These are phyloP conservation scores for Candida quercuum DNA, from an alignment of 805 yeast genomes.

Conservation along the genomic window DNA sequence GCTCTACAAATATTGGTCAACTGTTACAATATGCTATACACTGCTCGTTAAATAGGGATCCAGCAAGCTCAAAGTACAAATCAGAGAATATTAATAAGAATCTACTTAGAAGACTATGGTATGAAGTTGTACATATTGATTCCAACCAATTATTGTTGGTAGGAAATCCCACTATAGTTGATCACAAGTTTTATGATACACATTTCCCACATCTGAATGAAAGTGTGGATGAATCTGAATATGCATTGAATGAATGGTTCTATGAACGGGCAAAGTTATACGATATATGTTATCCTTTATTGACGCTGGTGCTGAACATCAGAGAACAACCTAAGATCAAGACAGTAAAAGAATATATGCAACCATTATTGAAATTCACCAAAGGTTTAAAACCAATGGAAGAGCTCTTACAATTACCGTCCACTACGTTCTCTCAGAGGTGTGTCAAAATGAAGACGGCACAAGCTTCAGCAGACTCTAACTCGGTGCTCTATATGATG, in stretches of 20 bases:
- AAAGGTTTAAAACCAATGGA: constrained; percentile 4
- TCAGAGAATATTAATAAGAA: constrained; percentile 8
- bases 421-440: constrained; percentile 14
- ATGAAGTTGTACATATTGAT: constrained; percentile 15
- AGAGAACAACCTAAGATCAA: constrained; percentile 13
- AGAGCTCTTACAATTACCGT: constrained; percentile 13
- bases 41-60: constrained; percentile 21
- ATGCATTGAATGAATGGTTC: constrained; percentile 13
- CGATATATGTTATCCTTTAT: constrained; percentile 12
- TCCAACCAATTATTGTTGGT: constrained; percentile 15
- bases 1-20: constrained; percentile 15
- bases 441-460: constrained; percentile 8
- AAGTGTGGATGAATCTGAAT: constrained; percentile 16
- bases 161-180: constrained; percentile 21
- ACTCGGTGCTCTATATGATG: constrained; percentile 15
- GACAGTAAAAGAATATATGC: constrained; percentile 6
- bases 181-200: constrained; percentile 16
- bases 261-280: constrained; percentile 9
- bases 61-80: not conserved
- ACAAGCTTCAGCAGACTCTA: constrained; percentile 7
- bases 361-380: constrained; percentile 11
- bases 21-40: constrained; percentile 18
- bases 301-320: constrained; percentile 15
- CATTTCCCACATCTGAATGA: constrained; percentile 21
- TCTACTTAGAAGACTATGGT: constrained; percentile 22